Conservation (phyloP, 257 asterid genomes). For the Solanum chmielewskii region DNA sequence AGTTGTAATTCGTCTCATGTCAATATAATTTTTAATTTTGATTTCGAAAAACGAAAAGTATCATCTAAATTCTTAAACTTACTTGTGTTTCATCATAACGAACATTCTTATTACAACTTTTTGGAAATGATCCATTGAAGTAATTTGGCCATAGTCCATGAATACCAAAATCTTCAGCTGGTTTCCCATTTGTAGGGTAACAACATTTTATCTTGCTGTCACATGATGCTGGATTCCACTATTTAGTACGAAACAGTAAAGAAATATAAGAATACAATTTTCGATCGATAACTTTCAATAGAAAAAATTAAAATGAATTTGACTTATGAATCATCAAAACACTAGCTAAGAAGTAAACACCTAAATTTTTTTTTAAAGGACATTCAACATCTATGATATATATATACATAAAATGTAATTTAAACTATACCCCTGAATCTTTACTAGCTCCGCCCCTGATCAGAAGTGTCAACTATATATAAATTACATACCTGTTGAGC, state of each 20-base stretch:
- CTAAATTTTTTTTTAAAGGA: too few relatives aligned
- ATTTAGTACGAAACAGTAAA: neutral
- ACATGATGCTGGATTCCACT: constrained; percentile 52
- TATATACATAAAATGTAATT: neutral
- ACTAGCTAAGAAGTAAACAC: neutral
- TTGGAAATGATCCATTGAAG: constrained; percentile 34
- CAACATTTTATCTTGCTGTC: constrained; percentile 34
- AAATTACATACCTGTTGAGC: constrained; percentile 42
- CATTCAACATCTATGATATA: neutral
- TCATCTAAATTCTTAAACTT: neutral
- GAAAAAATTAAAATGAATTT: too few relatives aligned
- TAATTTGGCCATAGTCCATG: constrained; percentile 56
- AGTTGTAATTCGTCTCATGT: neutral
- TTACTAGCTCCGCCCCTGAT: neutral
- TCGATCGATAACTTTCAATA: too few relatives aligned
- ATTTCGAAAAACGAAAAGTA: neutral
- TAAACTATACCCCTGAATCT: neutral
- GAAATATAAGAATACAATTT: neutral
- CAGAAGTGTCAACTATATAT: neutral
- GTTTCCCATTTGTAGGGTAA: constrained; percentile 43
- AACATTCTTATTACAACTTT: constrained; percentile 24
- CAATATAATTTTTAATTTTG: too few relatives aligned
- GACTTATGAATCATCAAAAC: neutral
- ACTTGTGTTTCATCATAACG: constrained; percentile 19
- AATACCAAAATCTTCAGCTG: constrained; percentile 34